Base-by-base conservation (phyloP, 2,329 filamentous ascomycete species). In the Penicillium paneum region DNA sequence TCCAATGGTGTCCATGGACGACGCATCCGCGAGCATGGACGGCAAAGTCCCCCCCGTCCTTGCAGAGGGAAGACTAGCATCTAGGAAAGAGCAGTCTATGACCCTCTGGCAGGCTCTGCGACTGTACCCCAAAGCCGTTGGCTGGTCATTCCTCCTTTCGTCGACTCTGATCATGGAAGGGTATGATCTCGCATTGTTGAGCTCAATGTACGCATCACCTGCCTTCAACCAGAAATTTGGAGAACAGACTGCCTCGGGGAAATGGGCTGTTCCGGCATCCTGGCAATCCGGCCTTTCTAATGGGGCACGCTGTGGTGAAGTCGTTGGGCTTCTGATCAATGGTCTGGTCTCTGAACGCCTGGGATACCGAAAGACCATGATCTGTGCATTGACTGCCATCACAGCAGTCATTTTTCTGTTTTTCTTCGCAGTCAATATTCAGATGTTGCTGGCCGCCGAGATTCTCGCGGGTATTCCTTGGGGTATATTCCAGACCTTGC, bases 391-490 rank as follows among this genome's bases (percentile, higher is more conserved):
- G 3, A 56, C 64, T 1, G 57, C 74, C 24, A 70, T 79, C 42
- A 71, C 71, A 21, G 75, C 64, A 13, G 75, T 78, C 35, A 77
- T 76, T 24, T 72, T 76, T 26, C 69, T 80, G 40, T 74, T 77
- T 60, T 79, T 80, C 67, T 78, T 76, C 6, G 77, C 78, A 0
- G 65, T 73, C 45, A 72, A 73, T 44, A 68, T 79, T 2, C 63
- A 74, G 24, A 67, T 73, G 46, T 60, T 80, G 2, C 68, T 78
- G 19, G 72, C 75, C 5, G 78, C 74, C 12, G 75, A 79, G 57
- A 75, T 80, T 32, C 69, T 80, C 5, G 76, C 74, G 44, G 76
- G 77, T 49, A 74, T 80, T 21, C 72, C 77, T 2, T 79, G 76
- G 74, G 77, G 65, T 38, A 72, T 78, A 5, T 79, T 78, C 61